A percentile compares a stretch with the other conserved stretches of the same genome.
Evolutionary conservation across 352 stramenopile species (phyloP).

Genomic region (Phytophthora pisi): DNA sequence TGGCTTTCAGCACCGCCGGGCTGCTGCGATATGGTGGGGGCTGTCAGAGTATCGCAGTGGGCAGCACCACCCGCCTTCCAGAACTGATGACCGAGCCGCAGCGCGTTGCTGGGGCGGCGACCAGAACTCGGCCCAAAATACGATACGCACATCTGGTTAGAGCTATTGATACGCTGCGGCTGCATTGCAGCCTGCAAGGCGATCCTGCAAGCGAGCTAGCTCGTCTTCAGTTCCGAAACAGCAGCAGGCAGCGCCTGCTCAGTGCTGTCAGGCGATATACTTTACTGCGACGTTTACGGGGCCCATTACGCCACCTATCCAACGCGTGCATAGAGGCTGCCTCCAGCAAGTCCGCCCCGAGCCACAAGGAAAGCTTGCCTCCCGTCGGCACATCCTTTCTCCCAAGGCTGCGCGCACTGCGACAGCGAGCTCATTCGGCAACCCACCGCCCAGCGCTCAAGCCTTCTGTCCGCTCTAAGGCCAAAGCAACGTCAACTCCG

Average conservation of each 20-base stretch:
- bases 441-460: constrained; percentile 20
- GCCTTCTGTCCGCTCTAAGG: background rate
- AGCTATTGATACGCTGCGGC: constrained; percentile 24
- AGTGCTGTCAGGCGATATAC: constrained; percentile 19
- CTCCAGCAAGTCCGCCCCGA: constrained; percentile 5
- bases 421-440: constrained; percentile 30
- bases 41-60: background rate
- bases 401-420: constrained; percentile 2
- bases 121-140: constrained; percentile 35
- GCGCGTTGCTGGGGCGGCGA: constrained; percentile 22
- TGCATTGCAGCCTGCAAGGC: no score
- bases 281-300: constrained; percentile 27
- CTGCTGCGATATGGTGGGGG: background rate
- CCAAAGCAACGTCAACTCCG: constrained; percentile 5
- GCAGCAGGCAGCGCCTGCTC: constrained; percentile 9
- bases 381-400: constrained; percentile 14
- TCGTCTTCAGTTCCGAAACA: constrained; percentile 39
- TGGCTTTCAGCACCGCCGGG: background rate
- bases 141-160: constrained; percentile 30
- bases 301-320: constrained; percentile 25
- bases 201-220: background rate
- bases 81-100: constrained; percentile 23
- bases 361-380: constrained; percentile 21
- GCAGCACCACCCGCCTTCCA: constrained; percentile 3
- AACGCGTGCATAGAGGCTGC: constrained; percentile 30